These are phyloP conservation scores for Aciculoconidium aculeatum DNA, from an alignment of 805 yeast species.

Conservation along the genomic window DNA sequence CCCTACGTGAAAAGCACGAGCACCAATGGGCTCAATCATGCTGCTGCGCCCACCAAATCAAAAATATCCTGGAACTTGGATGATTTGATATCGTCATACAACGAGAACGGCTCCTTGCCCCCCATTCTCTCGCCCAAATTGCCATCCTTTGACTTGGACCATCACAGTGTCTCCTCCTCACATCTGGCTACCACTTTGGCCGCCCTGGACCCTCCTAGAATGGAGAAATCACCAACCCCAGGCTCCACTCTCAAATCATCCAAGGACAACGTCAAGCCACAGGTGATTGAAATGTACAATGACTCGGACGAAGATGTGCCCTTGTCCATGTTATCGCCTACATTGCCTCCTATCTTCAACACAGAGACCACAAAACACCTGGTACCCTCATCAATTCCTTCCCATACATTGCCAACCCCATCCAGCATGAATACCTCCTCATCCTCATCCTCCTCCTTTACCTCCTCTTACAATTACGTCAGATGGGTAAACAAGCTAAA, in stretches of 20 bases:
- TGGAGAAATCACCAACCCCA: no score
- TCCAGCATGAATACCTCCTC: not conserved
- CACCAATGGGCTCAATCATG: constrained; percentile 1
- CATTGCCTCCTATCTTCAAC: constrained; percentile 25
- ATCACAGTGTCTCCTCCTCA: not conserved
- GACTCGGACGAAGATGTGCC: constrained; percentile 21
- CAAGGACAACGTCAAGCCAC: no score
- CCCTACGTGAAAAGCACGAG: constrained; percentile 12
- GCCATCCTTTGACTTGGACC: no score
- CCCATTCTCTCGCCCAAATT: constrained; percentile 35
- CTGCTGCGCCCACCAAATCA: not conserved
- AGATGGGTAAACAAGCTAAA: constrained; percentile 25
- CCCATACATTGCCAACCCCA: no score
- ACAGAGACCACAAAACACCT: not conserved
- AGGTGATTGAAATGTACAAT: constrained; percentile 1
- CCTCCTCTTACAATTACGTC: constrained; percentile 6
- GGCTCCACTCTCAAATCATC: no score
- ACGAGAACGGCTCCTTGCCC: constrained; percentile 29
- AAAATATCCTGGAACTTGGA: constrained; percentile 32
- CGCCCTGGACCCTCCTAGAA: no score
- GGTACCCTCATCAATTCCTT: no score
- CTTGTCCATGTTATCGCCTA: constrained; percentile 23
- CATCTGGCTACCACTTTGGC: no score
- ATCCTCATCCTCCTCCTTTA: not conserved
- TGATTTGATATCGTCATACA: constrained; percentile 30